These are phyloP conservation scores for Moesziomyces sp. DNA, from an alignment of 1,284 basidiomycete species.

Conservation along the genomic window DNA sequence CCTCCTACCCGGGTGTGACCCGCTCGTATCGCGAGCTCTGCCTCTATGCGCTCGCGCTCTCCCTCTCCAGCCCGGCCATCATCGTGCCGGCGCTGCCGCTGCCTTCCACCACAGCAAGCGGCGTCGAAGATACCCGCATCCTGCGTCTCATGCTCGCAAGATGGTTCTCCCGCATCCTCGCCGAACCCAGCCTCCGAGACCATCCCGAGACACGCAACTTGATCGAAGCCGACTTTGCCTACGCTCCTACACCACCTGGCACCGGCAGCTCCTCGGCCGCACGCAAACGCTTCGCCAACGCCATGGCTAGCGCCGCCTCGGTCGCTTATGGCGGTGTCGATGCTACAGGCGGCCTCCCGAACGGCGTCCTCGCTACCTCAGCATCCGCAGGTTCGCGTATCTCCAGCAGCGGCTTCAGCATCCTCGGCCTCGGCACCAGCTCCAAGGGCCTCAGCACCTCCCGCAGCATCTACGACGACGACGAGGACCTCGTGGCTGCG, in stretches of 20 bases:
- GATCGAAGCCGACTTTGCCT: constrained; percentile 63
- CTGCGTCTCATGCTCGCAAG: constrained; percentile 50
- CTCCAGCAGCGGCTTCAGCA: constrained; percentile 36
- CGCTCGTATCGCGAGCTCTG: constrained; percentile 60
- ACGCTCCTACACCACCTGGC: constrained; percentile 51
- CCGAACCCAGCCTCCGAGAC: constrained; percentile 45
- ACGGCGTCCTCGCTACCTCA: constrained; percentile 52
- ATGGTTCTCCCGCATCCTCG: constrained; percentile 56
- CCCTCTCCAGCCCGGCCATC: constrained; percentile 39
- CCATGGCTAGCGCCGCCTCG: constrained; percentile 48
- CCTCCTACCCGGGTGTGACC: constrained; percentile 48
- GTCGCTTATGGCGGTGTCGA: constrained; percentile 48
- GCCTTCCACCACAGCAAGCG: constrained; percentile 47
- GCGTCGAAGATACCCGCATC: constrained; percentile 50
- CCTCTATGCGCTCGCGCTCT: constrained; percentile 51
- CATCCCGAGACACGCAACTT: constrained; percentile 59
- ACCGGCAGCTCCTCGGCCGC: constrained; percentile 47
- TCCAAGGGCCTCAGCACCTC: constrained; percentile 47
- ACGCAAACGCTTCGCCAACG: constrained; percentile 50
- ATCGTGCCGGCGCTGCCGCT: constrained; percentile 57
- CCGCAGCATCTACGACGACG: constrained; percentile 56
- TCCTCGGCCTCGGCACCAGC: constrained; percentile 41
- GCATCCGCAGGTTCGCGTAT: constrained; percentile 32
- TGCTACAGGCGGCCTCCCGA: constrained; percentile 45
- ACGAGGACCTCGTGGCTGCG: constrained; percentile 57